phyloP scores from a whole-genome alignment of 345 rosid genomes.

The Turnera subulata region DNA sequence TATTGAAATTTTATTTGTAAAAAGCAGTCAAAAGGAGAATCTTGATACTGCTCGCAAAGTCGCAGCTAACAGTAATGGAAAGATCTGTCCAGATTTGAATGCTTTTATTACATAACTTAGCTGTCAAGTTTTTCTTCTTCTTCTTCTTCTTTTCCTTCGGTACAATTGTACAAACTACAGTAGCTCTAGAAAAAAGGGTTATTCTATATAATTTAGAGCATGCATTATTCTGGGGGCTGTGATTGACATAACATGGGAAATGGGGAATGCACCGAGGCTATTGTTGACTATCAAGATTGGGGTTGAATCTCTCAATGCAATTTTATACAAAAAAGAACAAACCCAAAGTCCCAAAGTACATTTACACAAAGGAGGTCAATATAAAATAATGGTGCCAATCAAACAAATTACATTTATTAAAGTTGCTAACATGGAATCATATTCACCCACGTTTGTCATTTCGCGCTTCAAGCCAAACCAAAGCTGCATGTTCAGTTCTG shows the following conservation, averaged over 20 bases:
- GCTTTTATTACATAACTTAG: background rate
- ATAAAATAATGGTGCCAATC: background rate
- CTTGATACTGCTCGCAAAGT: background rate
- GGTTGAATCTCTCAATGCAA: too few species aligned
- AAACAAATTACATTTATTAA: background rate
- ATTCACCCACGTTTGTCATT: background rate
- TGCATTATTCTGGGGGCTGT: too few species aligned
- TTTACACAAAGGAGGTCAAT: background rate
- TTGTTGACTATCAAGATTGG: background rate
- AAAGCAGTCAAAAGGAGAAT: background rate
- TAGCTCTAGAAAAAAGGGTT: too few species aligned
- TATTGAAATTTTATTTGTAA: too few species aligned
- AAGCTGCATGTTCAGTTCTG: background rate
- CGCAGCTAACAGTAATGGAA: too few species aligned
- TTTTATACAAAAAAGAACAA: too few species aligned
- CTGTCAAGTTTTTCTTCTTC: background rate
- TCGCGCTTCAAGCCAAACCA: background rate
- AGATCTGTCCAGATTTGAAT: background rate
- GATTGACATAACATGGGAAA: background rate
- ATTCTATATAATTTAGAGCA: too few species aligned
- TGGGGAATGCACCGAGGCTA: background rate
- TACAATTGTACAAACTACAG: too few species aligned
- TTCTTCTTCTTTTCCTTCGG: background rate
- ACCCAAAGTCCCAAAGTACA: too few species aligned
- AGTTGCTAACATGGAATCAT: background rate